Evolutionary conservation across 306 rosid species (phyloP).

Genomic region (Mucuna pruriens): DNA sequence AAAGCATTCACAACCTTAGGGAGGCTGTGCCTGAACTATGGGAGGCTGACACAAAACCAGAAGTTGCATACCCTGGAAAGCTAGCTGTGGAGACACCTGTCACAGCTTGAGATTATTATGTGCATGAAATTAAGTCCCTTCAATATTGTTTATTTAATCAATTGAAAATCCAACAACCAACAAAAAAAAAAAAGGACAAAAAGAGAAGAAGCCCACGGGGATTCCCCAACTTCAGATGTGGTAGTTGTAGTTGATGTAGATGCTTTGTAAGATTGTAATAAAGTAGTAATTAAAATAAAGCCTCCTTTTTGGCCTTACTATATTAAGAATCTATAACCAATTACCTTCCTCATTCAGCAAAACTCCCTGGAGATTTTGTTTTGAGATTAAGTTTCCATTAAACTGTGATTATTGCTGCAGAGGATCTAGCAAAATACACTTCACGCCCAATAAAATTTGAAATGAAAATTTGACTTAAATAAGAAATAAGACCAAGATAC

Average conservation of each 20-base stretch:
- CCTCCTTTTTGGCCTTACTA: slow-evolving; percentile 20
- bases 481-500: not conserved
- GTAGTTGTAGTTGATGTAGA: slow-evolving; percentile 50
- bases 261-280: slow-evolving; percentile 43
- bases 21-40: slow-evolving; percentile 90
- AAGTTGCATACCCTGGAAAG: slow-evolving; percentile 72
- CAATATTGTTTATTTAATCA: slow-evolving; percentile 22
- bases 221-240: slow-evolving; percentile 35
- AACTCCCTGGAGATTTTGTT: not conserved
- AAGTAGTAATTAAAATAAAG: slow-evolving; percentile 31
- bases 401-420: not conserved
- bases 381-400: not conserved
- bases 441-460: not conserved
- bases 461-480: not conserved
- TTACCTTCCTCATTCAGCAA: not conserved
- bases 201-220: slow-evolving; percentile 25
- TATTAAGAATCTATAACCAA: not conserved
- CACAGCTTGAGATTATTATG: slow-evolving; percentile 60
- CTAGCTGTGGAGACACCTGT: slow-evolving; percentile 87
- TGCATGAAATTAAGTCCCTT: not conserved
- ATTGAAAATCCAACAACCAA: not conserved
- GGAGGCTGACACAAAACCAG: slow-evolving; percentile 78
- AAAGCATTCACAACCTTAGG: slow-evolving; percentile 90
- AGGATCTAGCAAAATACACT: not conserved
- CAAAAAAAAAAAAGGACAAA: not conserved